A percentile compares a stretch with the other conserved stretches of the same genome.
Evolutionary conservation across 2,329 filamentous ascomycete genomes (phyloP).

Genomic region (Botryotinia globosa): DNA sequence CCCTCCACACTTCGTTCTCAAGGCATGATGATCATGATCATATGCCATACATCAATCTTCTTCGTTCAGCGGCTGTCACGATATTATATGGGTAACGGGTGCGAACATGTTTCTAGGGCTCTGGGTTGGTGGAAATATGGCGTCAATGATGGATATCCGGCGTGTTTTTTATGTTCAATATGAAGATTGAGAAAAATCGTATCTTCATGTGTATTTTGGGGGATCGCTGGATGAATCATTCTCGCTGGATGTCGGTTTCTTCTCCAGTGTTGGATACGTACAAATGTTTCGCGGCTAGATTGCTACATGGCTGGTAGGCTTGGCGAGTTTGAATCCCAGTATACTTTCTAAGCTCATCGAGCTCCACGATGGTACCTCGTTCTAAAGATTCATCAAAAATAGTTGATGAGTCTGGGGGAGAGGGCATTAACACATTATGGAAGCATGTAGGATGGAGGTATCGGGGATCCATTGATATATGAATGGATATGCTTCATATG

Average conservation of each 20-base stretch:
- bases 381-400: not conserved
- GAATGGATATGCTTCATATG: not conserved
- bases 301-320: not conserved
- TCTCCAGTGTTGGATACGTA: not conserved
- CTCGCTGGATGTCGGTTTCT: not conserved
- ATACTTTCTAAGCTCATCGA: not conserved
- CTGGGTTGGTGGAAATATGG: constrained; percentile 5
- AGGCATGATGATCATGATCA: not conserved
- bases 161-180: not conserved
- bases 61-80: not conserved
- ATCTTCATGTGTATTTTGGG: not conserved
- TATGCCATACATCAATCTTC: not conserved
- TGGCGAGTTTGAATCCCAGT: not conserved
- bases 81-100: not conserved
- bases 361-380: not conserved
- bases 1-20: not conserved
- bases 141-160: not conserved
- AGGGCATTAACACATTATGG: not conserved
- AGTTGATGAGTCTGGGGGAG: not conserved
- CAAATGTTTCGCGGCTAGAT: not conserved
- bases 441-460: not conserved
- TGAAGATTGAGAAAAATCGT: not conserved
- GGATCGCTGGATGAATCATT: not conserved
- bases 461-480: not conserved
- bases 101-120: not conserved